Evolutionary conservation across 352 stramenopile genomes (phyloP).

Genomic region (Plasmopara muralis): DNA sequence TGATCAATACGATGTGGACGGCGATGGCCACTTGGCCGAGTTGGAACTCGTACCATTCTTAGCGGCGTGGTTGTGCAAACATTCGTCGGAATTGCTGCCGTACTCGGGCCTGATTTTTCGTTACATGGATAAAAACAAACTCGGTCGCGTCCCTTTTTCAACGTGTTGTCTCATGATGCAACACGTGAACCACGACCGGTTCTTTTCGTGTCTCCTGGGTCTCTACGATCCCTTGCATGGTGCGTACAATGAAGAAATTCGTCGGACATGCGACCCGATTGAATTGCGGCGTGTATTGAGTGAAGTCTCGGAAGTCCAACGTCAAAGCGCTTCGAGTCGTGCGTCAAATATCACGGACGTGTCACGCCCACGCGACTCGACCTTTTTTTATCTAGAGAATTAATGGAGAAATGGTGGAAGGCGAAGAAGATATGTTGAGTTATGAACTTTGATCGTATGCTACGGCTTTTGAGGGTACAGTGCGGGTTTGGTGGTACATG

Average conservation of each 20-base stretch:
- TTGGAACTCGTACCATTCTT: conserved; percentile 66
- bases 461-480: no score
- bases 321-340: conserved; percentile 41
- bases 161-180: conserved; percentile 85
- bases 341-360: conserved; percentile 27
- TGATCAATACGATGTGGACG: conserved; percentile 69
- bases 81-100: conserved; percentile 66
- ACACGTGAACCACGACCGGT: conserved; percentile 84
- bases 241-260: conserved; percentile 70
- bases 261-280: conserved; percentile 46
- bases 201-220: conserved; percentile 78
- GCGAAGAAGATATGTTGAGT: neutral
- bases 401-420: conserved; percentile 7
- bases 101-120: conserved; percentile 80
- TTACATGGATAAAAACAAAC: conserved; percentile 84
- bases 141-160: conserved; percentile 74
- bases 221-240: conserved; percentile 78
- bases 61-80: conserved; percentile 80
- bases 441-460: no score
- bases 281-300: conserved; percentile 70
- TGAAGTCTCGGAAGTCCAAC: conserved; percentile 53
- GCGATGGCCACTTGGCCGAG: conserved; percentile 59
- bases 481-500: no score
- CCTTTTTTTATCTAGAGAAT: conserved; percentile 71
- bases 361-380: conserved; percentile 57